Base-by-base conservation (phyloP, 495 filamentous ascomycete genomes). In the Massariosphaeria phaeospora region DNA sequence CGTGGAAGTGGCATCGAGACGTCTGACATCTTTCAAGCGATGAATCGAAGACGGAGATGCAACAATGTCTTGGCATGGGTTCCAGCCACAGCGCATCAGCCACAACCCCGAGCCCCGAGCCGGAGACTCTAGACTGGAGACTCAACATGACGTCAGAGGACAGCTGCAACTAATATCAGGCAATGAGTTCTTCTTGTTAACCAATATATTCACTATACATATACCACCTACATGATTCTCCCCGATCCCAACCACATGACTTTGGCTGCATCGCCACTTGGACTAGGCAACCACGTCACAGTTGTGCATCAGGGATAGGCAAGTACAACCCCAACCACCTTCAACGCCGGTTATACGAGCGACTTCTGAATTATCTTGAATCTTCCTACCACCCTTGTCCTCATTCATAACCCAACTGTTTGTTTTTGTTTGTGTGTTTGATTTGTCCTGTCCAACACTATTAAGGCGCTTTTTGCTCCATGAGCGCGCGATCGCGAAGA, bases 1-100 rank as follows among this genome's bases (percentile, higher is more conserved):
- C 55, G 61, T 11, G 40, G 48, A 44, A 45, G 38, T 31, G 38
- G 55, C 61, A 58, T 58, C 23, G 50, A 41, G 48, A 48, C 11
- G 21, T 48, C 23, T 54, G 15, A 31, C 12, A 0, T 26, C 8
- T 34, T 12, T 1, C 17, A 43, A 23, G 27, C n/a, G 52, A 24
- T 29, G 18, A 17, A 10, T 39, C 13, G 13, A 34, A 17, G 11
- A 29, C 11, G 24, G 21, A 17, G 17, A n/a, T 6, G 43, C 4
- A 23, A n/a, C 30, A 52, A 36, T 25, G 48, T 9, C 38, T 52
- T 42, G 48, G 38, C 27, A 26, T 18, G n/a, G n/a, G n/a, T n/a
- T n/a, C n/a, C n/a, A n/a, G n/a, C n/a, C n/a, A n/a, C n/a, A n/a
- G n/a, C 30, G n/a, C 30, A 33, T n/a, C 30, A 33, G 30, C 30